Evolutionary conservation across 106 monocot species (phyloP).

Genomic region (Acanthochlamys bracteata): DNA sequence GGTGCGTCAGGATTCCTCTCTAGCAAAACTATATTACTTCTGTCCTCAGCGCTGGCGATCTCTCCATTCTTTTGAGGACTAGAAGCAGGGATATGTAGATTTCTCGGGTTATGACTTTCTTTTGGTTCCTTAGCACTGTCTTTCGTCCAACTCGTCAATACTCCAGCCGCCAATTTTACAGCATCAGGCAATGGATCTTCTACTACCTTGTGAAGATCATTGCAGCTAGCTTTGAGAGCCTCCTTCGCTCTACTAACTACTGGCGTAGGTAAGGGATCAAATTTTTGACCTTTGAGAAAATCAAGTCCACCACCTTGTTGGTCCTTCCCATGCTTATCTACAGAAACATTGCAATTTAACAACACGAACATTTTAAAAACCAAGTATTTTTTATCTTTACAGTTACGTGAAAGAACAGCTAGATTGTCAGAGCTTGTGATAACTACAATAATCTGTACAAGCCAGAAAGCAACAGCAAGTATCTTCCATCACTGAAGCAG

Average conservation of each 20-base stretch:
- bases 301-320: not conserved
- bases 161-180: constrained; percentile 12
- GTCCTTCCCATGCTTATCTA: not conserved
- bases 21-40: not conserved
- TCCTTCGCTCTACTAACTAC: constrained; percentile 21
- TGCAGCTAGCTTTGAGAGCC: constrained; percentile 22
- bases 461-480: too few species aligned
- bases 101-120: not conserved
- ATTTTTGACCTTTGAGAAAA: not conserved
- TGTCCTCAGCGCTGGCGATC: not conserved
- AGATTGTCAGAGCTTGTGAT: too few species aligned
- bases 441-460: too few species aligned
- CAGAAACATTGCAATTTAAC: too few species aligned
- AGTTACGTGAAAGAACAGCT: too few species aligned
- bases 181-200: constrained; percentile 38
- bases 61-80: constrained; percentile 5
- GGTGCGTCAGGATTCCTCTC: not conserved
- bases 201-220: constrained; percentile 28
- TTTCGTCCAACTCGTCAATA: not conserved
- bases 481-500: too few species aligned
- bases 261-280: constrained; percentile 8
- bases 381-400: too few species aligned
- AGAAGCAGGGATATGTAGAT: not conserved
- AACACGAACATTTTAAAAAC: not conserved
- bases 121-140: not conserved